These are phyloP conservation scores for Pseudogymnoascus sp. DNA, from an alignment of 2,329 filamentous ascomycete genomes.

Conservation along the genomic window DNA sequence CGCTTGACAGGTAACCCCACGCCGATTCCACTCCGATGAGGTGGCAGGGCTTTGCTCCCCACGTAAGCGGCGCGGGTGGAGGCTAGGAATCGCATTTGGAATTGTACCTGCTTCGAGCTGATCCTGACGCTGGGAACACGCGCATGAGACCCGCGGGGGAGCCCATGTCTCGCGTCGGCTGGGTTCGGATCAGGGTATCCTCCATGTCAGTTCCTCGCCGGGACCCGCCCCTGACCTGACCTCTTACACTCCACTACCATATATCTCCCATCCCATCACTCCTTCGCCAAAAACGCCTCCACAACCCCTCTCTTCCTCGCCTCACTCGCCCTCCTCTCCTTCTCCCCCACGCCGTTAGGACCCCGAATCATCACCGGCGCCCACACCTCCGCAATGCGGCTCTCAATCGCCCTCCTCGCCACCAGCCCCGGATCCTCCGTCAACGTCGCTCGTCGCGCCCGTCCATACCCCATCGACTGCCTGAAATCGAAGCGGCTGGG, in stretches of 20 bases:
- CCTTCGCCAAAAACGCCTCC: conserved; percentile 53
- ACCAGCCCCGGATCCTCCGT: conserved; percentile 40
- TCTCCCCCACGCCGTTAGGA: conserved; percentile 24
- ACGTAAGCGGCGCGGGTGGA: not conserved
- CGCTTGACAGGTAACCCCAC: not conserved
- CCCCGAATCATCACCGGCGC: conserved; percentile 52
- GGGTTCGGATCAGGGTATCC: not conserved
- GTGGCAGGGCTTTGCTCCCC: not conserved
- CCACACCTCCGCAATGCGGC: conserved; percentile 56
- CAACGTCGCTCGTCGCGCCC: conserved; percentile 24
- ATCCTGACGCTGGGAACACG: not conserved
- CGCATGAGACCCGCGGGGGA: not conserved
- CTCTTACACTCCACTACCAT: not conserved
- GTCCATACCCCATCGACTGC: conserved; percentile 3
- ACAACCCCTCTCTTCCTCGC: conserved; percentile 59
- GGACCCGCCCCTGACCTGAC: not conserved
- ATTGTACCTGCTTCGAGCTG: not conserved
- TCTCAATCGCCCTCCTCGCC: conserved; percentile 52
- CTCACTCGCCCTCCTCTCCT: conserved; percentile 50
- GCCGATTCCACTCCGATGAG: not conserved
- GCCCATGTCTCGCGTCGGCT: not conserved
- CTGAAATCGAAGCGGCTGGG: not conserved
- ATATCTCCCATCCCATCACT: not conserved
- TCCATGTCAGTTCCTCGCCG: not conserved
- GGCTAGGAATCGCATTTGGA: not conserved